Percentiles rank a stretch among this genome's conserved stretches.
Conservation (phyloP, 108 stramenopile genomes). For the Fragilaria crotonensis region DNA sequence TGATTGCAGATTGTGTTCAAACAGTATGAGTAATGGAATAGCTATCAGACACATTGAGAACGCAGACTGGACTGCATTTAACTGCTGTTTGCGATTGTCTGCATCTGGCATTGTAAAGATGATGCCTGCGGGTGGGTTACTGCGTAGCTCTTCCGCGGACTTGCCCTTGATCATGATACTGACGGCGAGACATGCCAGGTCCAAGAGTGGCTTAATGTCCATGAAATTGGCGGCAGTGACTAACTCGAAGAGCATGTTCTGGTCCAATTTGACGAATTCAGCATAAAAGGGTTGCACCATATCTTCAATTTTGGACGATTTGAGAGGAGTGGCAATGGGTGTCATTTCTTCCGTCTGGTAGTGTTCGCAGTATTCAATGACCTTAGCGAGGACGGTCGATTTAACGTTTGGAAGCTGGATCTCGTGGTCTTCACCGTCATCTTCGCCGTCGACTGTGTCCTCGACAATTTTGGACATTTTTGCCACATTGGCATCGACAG, state of each 20-base stretch:
- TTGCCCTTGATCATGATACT: constrained; percentile 99
- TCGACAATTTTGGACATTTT: constrained; percentile 98
- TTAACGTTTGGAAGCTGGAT: constrained; percentile 99
- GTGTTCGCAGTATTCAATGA: constrained; percentile 98
- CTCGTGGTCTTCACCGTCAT: constrained; percentile 70
- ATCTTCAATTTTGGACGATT: constrained; percentile 84
- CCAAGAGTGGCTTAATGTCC: constrained; percentile 77
- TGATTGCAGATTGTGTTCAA: no score
- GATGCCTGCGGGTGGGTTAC: no score
- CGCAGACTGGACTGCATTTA: no score
- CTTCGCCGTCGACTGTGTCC: constrained; percentile 85
- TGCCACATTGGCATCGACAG: constrained; percentile 84
- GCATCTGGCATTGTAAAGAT: no score
- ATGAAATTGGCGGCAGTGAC: constrained; percentile 83
- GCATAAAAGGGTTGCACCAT: constrained; percentile 98
- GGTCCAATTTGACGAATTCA: constrained; percentile 78
- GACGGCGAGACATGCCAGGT: constrained; percentile 74
- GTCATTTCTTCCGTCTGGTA: constrained; percentile 85
- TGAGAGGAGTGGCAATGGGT: constrained; percentile 95
- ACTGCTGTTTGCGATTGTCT: no score
- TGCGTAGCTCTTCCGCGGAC: constrained; percentile 97
- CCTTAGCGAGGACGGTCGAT: constrained; percentile 89
- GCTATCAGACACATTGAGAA: no score
- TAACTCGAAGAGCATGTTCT: constrained; percentile 67
- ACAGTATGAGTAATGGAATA: no score